Base-by-base conservation (phyloP, 352 stramenopile genomes). In the Thalassiosira exigua region DNA sequence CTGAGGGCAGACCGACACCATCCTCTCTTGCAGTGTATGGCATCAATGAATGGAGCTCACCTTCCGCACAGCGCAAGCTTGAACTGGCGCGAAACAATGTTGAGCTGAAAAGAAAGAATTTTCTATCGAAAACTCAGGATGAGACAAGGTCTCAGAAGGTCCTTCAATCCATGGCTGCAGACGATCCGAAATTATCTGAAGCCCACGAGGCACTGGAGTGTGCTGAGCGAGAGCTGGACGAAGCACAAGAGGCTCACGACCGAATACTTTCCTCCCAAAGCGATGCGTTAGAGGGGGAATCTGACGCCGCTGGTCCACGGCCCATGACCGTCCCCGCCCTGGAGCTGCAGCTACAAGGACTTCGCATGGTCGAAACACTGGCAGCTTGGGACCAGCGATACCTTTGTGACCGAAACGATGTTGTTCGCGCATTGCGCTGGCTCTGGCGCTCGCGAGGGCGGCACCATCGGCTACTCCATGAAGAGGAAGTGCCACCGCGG, bases 271-370 rank as follows among this genome's bases (percentile, higher is more conserved):
- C 82, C 19, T 58, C n/a, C 21, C 2, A 33, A 61, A 50, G 24
- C 52, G n/a, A 19, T 12, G 21, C 7, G 21, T 19, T 21, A 52
- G 29, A 52, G 7, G 4, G 2, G 3, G 7, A 66, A 14, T 19
- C 22, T 4, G 36, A 9, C 14, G 22, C 27, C 27, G 7, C 36
- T 14, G 7, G 7, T 44, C 39, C 73, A 75, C 50, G 61, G 50
- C 69, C 71, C 22, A 94, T 94, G 89, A 92, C 75, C 39, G 75
- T 81, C 44, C 92, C 98, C 58, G 90, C 94, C 3, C 75, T 98
- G n/a, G 96, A 98, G 80, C 81, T 98, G 9, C 93, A 98, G 53
- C 94, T 98, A 41, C 96, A 98, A 79, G 96, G 96, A 1, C 91
- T 99, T 36, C 85, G 91, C 33, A 76, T 99, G 4, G 85, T 99